phyloP scores from a whole-genome alignment of 2,329 filamentous ascomycete species.

The Rutstroemia sp. region DNA sequence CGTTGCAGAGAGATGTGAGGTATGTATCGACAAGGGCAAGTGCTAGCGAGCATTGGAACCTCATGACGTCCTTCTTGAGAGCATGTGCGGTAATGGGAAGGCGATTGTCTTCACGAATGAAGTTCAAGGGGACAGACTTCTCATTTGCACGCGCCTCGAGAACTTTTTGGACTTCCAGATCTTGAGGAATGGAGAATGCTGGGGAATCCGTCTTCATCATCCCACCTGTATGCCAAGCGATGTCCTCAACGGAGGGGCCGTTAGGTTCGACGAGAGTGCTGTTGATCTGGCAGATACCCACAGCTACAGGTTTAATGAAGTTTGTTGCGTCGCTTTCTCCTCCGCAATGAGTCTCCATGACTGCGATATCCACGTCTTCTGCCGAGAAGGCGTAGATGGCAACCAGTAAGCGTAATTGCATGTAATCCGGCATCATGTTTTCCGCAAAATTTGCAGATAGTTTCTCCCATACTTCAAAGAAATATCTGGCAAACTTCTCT shows the following conservation, averaged over 20 bases:
- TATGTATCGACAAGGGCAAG: conserved; percentile 38
- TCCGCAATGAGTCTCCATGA: conserved; percentile 59
- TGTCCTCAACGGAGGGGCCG: conserved; percentile 52
- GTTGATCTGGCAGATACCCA: conserved; percentile 54
- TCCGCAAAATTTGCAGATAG: conserved; percentile 28
- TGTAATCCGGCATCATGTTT: conserved; percentile 47
- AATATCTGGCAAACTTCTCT: conserved; percentile 41
- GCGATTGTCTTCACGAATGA: conserved; percentile 15
- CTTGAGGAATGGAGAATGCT: conserved; percentile 52
- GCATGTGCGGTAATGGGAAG: conserved; percentile 23
- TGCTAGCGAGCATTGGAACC: conserved; percentile 44
- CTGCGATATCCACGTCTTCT: conserved; percentile 52
- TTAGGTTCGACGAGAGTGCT: conserved; percentile 58
- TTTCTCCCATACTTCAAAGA: conserved; percentile 10
- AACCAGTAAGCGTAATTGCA: conserved; percentile 53
- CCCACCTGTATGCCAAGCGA: conserved; percentile 67
- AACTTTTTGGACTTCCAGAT: conserved; percentile 37
- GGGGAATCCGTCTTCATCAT: conserved; percentile 55
- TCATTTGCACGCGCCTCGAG: conserved; percentile 43
- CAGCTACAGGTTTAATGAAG: conserved; percentile 44
- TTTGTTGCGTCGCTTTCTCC: conserved; percentile 63
- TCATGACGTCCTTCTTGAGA: conserved; percentile 45
- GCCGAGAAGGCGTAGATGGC: conserved; percentile 57
- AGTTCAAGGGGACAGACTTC: conserved; percentile 34
- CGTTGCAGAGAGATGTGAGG: conserved; percentile 35